Evolutionary conservation across 345 rosid genomes (phyloP), one percentile per base, ranked within the genome.

Genomic region (Acer yangbiense): DNA sequence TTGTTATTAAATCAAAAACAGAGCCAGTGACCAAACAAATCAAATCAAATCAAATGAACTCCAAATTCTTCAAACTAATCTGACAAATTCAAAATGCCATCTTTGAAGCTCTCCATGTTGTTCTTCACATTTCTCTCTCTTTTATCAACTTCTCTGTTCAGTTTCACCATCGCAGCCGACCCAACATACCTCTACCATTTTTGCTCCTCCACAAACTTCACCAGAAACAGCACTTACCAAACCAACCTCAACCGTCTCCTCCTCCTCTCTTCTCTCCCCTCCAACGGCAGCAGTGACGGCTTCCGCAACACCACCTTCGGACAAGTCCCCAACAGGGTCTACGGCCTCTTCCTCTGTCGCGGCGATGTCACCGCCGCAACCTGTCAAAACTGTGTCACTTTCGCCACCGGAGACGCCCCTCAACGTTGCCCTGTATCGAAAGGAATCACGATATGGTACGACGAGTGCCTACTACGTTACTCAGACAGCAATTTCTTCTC

Each of bases 251-350:
- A 74, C 27, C 69, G 69, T 32, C 83, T 85, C 70, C 83, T 85
- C 70, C 83, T 85, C 72, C 79, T 88, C 65, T 62, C 79, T 74
- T 72, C 83, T 76, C 64, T 90, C 54, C 1, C 65, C 80, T 50
- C 87, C 57, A 79, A 81, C 77, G 79, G 46, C 46, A 43, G 71
- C 1, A n/a, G n/a, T n/a, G 72, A 71, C 0, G 87, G 81, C 43
- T 91, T 89, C 44, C 83, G 76, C 73, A 89, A 89, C 82, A 70
- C 54, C 82, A 77, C 87, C 32, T 70, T 64, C 4, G 90, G 90
- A 25, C 64, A 71, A 16, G 76, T 39, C 8, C 65, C 78, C 2
- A 65, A 75, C 58, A 29, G 46, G 11, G 46, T 43, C 46, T 43
- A 43, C 46, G 46, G 46, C 46, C 9, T 43, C 46, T 43, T 43